These are phyloP conservation scores for Epichloe sylvatica DNA, from an alignment of 2,329 filamentous ascomycete genomes.

Conservation along the genomic window DNA sequence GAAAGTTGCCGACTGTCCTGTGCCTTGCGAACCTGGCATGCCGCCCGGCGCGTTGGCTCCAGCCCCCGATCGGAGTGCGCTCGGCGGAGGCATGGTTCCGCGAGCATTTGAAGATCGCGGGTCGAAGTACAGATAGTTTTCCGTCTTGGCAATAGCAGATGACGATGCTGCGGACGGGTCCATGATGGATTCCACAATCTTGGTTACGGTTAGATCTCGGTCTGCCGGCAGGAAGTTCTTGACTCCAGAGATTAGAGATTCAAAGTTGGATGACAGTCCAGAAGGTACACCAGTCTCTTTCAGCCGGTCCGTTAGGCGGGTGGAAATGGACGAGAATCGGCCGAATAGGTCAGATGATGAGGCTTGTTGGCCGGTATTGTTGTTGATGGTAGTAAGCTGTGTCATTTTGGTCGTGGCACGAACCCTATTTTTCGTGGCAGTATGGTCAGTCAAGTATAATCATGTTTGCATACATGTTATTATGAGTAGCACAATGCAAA, in stretches of 20 bases:
- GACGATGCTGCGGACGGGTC: conserved; percentile 81
- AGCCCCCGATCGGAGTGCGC: conserved; percentile 35
- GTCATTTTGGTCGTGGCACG: conserved; percentile 96
- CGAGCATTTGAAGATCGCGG: conserved; percentile 84
- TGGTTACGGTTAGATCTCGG: conserved; percentile 89
- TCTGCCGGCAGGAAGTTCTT: conserved; percentile 97
- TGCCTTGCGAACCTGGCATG: conserved; percentile 33
- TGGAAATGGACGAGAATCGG: conserved; percentile 83
- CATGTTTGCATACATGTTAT: background rate
- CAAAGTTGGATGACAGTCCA: conserved; percentile 63
- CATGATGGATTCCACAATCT: conserved; percentile 97
- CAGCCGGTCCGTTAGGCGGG: conserved; percentile 81
- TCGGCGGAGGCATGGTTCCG: conserved; percentile 76
- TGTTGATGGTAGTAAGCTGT: conserved; percentile 84
- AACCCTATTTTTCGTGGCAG: conserved; percentile 39
- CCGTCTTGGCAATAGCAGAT: conserved; percentile 88
- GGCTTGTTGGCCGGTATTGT: conserved; percentile 43
- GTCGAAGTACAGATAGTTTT: conserved; percentile 95
- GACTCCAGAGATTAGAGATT: conserved; percentile 85
- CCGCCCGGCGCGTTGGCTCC: conserved; percentile 31
- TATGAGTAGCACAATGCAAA: background rate
- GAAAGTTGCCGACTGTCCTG: conserved; percentile 69
- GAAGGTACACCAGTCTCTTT: conserved; percentile 74
- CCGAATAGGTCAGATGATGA: conserved; percentile 70
- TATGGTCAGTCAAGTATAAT: background rate